Evolutionary conservation across 805 yeast species (phyloP).

Genomic region (Schizosaccharomyces lindneri): DNA sequence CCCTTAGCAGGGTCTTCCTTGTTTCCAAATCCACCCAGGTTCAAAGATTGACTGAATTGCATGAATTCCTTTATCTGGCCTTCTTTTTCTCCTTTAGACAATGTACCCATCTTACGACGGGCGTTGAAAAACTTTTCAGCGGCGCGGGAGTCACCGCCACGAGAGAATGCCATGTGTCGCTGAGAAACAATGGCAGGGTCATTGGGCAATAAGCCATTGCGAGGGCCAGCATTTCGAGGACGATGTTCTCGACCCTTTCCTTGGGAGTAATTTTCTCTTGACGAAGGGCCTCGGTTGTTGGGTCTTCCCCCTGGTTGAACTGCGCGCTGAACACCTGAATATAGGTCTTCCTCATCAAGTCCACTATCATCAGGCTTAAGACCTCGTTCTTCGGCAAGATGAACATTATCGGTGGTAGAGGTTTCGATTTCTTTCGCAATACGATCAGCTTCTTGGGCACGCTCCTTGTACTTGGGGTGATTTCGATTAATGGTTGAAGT

Average conservation of each 20-base stretch:
- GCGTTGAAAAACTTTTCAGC: not conserved
- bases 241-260: not conserved
- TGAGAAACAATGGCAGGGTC: not conserved
- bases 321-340: slow-evolving; percentile 63
- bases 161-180: not conserved
- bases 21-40: slow-evolving; percentile 31
- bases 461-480: slow-evolving; percentile 47
- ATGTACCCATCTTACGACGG: slow-evolving; percentile 11
- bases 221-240: not conserved
- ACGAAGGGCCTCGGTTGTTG: not conserved
- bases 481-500: slow-evolving; percentile 51
- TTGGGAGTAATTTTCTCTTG: not conserved
- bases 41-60: slow-evolving; percentile 61
- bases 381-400: slow-evolving; percentile 83
- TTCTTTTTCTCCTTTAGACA: slow-evolving; percentile 12
- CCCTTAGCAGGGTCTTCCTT: slow-evolving; percentile 23
- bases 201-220: not conserved
- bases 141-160: not conserved
- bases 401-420: slow-evolving; percentile 35
- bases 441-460: slow-evolving; percentile 44
- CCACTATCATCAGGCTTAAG: slow-evolving; percentile 50
- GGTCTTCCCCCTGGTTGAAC: not conserved
- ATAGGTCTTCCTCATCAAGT: slow-evolving; percentile 84
- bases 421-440: slow-evolving; percentile 67
- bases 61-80: slow-evolving; percentile 17